A percentile compares a stretch with the other conserved stretches of the same genome.
Conservation (phyloP, 768 basidiomycete species). For the Dentipellis sp. region DNA sequence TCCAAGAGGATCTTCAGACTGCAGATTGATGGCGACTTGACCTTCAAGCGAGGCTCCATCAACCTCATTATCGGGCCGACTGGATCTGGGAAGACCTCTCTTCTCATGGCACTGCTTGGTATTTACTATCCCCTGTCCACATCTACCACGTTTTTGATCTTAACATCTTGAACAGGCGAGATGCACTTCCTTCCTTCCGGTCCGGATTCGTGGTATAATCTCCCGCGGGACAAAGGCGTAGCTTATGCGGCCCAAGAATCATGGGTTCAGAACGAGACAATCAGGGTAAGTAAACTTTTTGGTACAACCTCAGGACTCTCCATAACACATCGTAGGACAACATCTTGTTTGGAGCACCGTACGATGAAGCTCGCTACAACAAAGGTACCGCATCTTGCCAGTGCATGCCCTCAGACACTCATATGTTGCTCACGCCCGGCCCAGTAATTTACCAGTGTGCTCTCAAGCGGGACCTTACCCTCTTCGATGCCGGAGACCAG, state of each 20-base stretch:
- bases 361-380: slow-evolving; percentile 34
- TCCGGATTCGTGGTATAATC: slow-evolving; percentile 54
- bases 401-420: neutral
- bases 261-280: slow-evolving; percentile 79
- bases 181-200: slow-evolving; percentile 51
- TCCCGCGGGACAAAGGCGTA: slow-evolving; percentile 61
- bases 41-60: slow-evolving; percentile 42
- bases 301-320: neutral
- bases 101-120: slow-evolving; percentile 55
- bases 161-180: slow-evolving; percentile 30
- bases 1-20: slow-evolving; percentile 40
- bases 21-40: slow-evolving; percentile 40
- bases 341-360: slow-evolving; percentile 39
- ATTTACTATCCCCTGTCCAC: neutral
- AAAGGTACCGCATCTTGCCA: slow-evolving; percentile 16
- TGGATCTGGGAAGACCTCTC: slow-evolving; percentile 50
- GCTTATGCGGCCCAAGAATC: slow-evolving; percentile 80
- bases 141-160: neutral
- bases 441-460: slow-evolving; percentile 14
- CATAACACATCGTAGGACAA: slow-evolving; percentile 29
- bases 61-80: slow-evolving; percentile 57
- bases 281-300: slow-evolving; percentile 31
- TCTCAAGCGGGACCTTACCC: slow-evolving; percentile 30
- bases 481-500: slow-evolving; percentile 40
- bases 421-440: no score